Conservation (phyloP, 2,329 filamentous ascomycete species). For the Colletotrichum phormii region DNA sequence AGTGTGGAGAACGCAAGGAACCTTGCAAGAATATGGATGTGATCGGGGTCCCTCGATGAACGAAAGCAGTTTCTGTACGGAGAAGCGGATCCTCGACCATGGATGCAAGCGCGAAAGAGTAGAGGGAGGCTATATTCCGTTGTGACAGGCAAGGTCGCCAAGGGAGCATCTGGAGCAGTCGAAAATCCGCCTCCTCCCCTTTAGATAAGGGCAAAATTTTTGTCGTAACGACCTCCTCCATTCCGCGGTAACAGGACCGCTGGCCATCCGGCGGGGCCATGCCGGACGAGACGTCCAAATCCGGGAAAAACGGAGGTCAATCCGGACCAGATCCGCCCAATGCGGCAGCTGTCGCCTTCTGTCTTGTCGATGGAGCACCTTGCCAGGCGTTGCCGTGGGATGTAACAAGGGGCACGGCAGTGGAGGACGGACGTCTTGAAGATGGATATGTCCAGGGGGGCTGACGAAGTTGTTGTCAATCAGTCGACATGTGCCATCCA, state of each 20-base stretch:
- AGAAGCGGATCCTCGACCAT: not conserved
- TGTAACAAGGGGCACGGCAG: constrained; percentile 1
- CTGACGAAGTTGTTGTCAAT: constrained; percentile 25
- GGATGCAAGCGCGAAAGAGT: not conserved
- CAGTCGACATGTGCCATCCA: constrained; percentile 1
- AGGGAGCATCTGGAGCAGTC: not conserved
- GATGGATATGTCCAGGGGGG: not conserved
- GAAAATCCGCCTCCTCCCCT: not conserved
- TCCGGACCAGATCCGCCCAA: constrained; percentile 30
- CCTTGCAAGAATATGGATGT: not conserved
- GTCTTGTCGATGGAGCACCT: not conserved
- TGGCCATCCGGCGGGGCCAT: not conserved
- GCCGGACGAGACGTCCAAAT: constrained; percentile 28
- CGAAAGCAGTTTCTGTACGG: not conserved
- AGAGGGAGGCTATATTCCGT: not conserved
- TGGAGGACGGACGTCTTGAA: constrained; percentile 5
- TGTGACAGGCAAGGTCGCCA: no score
- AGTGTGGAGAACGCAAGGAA: constrained; percentile 17
- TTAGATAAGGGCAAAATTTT: not conserved
- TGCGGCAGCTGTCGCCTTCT: constrained; percentile 10
- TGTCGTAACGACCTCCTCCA: constrained; percentile 22
- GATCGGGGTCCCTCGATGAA: not conserved
- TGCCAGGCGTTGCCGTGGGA: not conserved
- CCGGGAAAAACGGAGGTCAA: constrained; percentile 24
- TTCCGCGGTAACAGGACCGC: constrained; percentile 15